phyloP scores from a whole-genome alignment of 2,329 filamentous ascomycete genomes.

The Aspergillus ochraceus region DNA sequence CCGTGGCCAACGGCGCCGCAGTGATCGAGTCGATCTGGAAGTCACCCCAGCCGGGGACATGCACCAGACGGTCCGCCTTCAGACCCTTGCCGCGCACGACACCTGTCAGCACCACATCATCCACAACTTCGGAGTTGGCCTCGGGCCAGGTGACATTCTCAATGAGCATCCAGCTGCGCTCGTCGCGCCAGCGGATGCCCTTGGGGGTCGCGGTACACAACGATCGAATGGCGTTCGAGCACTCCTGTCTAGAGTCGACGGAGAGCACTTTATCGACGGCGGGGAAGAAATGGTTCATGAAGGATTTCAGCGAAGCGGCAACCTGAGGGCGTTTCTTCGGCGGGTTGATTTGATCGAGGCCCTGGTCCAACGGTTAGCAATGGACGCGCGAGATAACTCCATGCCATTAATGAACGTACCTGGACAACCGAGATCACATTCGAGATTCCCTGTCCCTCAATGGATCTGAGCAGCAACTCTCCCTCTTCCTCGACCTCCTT shows the following conservation, averaged over 20 bases:
- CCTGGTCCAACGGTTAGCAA: conserved; percentile 32
- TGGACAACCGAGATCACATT: conserved; percentile 87
- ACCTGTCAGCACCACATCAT: conserved; percentile 75
- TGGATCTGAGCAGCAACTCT: conserved; percentile 78
- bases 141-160: conserved; percentile 76
- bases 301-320: conserved; percentile 81
- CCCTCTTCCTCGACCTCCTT: conserved; percentile 76
- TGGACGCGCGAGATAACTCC: neutral
- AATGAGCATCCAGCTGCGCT: conserved; percentile 91
- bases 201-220: conserved; percentile 91
- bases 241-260: conserved; percentile 85
- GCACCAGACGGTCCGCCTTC: conserved; percentile 85
- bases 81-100: conserved; percentile 81
- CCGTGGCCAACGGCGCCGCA: conserved; percentile 66
- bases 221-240: conserved; percentile 84
- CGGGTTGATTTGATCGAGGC: conserved; percentile 74
- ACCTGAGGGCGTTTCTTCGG: conserved; percentile 76
- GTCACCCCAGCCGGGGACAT: conserved; percentile 90
- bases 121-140: conserved; percentile 43
- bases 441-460: conserved; percentile 92
- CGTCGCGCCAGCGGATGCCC: conserved; percentile 92
- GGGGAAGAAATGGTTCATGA: conserved; percentile 92
- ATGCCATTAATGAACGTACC: conserved; percentile 17
- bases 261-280: conserved; percentile 88
- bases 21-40: conserved; percentile 91